phyloP scores from a whole-genome alignment of 352 stramenopile species.

The Phytophthora litchii region DNA sequence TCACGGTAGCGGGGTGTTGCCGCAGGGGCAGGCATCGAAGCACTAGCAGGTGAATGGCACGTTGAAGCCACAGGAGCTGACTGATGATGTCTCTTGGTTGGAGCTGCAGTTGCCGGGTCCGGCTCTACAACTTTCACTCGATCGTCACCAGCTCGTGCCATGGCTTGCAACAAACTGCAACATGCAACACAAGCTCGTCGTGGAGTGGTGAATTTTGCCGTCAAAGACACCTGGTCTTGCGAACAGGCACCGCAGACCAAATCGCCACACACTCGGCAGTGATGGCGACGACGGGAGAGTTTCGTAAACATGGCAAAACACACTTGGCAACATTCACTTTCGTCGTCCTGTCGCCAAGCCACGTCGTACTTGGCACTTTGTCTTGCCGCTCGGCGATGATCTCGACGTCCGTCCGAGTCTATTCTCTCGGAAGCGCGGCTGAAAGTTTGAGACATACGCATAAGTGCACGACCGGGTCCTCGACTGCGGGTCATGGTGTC shows the following conservation, averaged over 20 bases:
- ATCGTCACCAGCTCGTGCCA: slow-evolving; percentile 52
- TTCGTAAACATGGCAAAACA: slow-evolving; percentile 79
- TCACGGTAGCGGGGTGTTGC: slow-evolving; percentile 61
- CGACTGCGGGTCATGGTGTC: slow-evolving; percentile 23
- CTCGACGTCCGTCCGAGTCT: slow-evolving; percentile 10
- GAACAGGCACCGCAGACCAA: slow-evolving; percentile 81
- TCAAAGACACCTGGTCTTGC: slow-evolving; percentile 61
- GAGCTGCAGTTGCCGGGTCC: slow-evolving; percentile 19
- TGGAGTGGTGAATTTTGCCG: slow-evolving; percentile 52
- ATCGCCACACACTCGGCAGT: slow-evolving; percentile 82
- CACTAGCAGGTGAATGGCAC: slow-evolving; percentile 24
- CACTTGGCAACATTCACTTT: slow-evolving; percentile 65
- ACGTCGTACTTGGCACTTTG: slow-evolving; percentile 77
- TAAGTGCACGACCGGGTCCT: slow-evolving; percentile 12
- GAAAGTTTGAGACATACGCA: slow-evolving; percentile 37
- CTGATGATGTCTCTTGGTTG: slow-evolving; percentile 19
- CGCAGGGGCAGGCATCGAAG: slow-evolving; percentile 11
- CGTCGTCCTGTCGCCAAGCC: slow-evolving; percentile 65
- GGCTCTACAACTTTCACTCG: slow-evolving; percentile 50
- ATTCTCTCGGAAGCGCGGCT: slow-evolving; percentile 39
- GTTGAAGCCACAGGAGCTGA: slow-evolving; percentile 19
- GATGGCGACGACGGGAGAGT: slow-evolving; percentile 72
- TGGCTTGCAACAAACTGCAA: slow-evolving; percentile 59
- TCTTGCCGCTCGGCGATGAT: slow-evolving; percentile 21
- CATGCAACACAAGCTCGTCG: slow-evolving; percentile 69